phyloP scores from a whole-genome alignment of 495 filamentous ascomycete species.

The Xylaria sp. region DNA sequence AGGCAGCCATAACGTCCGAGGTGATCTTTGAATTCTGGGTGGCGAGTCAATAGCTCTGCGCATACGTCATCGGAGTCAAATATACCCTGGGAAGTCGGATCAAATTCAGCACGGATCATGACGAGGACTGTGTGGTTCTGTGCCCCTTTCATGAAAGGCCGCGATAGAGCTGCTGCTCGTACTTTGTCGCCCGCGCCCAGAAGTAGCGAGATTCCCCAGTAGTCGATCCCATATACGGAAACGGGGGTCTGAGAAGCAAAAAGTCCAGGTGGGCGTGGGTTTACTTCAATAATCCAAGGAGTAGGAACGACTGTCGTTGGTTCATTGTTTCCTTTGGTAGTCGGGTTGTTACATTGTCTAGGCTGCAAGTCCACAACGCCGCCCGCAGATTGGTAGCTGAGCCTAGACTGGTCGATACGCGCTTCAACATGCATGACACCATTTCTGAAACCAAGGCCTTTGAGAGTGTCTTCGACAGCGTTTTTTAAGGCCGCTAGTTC shows the following conservation, averaged over 20 bases:
- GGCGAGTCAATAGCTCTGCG: conserved; percentile 40
- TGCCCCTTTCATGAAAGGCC: conserved; percentile 38
- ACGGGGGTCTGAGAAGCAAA: conserved; percentile 39
- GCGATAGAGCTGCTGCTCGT: conserved; percentile 37
- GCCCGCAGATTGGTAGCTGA: conserved; percentile 29
- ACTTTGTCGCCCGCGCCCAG: conserved; percentile 40
- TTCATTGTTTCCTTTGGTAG: background rate
- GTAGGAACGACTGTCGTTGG: conserved; percentile 10
- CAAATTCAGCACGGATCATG: conserved; percentile 39
- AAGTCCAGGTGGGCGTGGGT: conserved; percentile 47
- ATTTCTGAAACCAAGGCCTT: conserved; percentile 31
- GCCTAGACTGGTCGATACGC: conserved; percentile 35
- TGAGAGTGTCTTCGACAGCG: conserved; percentile 42
- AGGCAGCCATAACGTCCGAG: conserved; percentile 41
- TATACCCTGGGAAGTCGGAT: conserved; percentile 38
- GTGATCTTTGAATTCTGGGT: conserved; percentile 38
- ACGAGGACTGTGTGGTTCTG: conserved; percentile 38
- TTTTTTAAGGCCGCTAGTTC: conserved; percentile 42
- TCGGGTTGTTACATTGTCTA: background rate
- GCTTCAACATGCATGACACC: conserved; percentile 43
- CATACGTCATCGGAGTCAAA: conserved; percentile 50
- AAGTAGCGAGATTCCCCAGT: conserved; percentile 44
- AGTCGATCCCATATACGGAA: conserved; percentile 52
- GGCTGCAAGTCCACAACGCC: conserved; percentile 30
- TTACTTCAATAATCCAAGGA: conserved; percentile 48